A percentile compares a stretch with the other conserved stretches of the same genome.
phyloP scores from a whole-genome alignment of 495 filamentous ascomycete species.

The Penicillium soppii region DNA sequence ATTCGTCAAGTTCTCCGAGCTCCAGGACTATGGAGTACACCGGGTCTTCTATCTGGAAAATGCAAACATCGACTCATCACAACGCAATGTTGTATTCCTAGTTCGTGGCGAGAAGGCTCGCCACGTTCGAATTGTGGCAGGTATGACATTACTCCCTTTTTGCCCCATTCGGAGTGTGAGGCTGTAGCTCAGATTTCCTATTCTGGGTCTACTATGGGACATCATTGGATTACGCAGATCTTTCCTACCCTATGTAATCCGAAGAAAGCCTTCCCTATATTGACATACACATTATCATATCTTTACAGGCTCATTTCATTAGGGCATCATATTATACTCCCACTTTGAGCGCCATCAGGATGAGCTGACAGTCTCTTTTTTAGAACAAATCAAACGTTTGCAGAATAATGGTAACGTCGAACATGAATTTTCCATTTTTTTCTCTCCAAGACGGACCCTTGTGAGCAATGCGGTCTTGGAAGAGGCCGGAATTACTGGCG shows the following conservation, averaged over 20 bases:
- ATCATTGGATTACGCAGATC: slow-evolving; percentile 64
- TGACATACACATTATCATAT: slow-evolving; percentile 26
- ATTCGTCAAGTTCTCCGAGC: slow-evolving; percentile 87
- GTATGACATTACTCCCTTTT: slow-evolving; percentile 54
- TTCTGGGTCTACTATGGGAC: slow-evolving; percentile 34
- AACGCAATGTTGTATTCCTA: slow-evolving; percentile 94
- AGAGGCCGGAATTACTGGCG: slow-evolving; percentile 88
- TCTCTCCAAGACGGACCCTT: slow-evolving; percentile 86
- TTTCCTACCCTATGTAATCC: slow-evolving; percentile 60
- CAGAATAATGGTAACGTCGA: slow-evolving; percentile 80
- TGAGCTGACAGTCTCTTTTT: slow-evolving; percentile 50
- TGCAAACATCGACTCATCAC: slow-evolving; percentile 85
- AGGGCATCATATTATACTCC: slow-evolving; percentile 37
- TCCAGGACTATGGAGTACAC: slow-evolving; percentile 94
- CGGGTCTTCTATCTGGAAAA: slow-evolving; percentile 95
- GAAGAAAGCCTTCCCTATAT: slow-evolving; percentile 65
- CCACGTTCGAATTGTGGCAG: slow-evolving; percentile 79
- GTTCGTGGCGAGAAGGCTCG: slow-evolving; percentile 82
- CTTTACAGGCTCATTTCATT: slow-evolving; percentile 44
- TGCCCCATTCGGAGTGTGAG: not conserved
- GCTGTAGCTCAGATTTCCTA: slow-evolving; percentile 1
- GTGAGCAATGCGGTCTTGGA: slow-evolving; percentile 91
- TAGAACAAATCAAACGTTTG: slow-evolving; percentile 89
- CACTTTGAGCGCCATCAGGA: slow-evolving; percentile 52
- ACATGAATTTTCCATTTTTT: slow-evolving; percentile 94